These are phyloP conservation scores for Gliomastix tumulicola DNA, from an alignment of 2,329 filamentous ascomycete species.

Conservation along the genomic window DNA sequence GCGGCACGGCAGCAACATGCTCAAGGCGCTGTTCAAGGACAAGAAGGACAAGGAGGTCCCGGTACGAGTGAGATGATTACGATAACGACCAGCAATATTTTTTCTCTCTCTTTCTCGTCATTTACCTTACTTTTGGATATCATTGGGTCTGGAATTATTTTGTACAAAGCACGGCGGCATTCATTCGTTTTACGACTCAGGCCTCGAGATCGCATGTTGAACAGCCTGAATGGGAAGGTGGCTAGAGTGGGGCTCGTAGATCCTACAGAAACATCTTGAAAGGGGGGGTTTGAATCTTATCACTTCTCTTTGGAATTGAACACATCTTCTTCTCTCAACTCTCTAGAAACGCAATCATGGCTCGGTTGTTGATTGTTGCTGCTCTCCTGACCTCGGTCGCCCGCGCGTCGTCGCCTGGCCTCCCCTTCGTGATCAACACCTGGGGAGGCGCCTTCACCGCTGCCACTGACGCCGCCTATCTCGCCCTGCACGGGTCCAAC, in stretches of 20 bases:
- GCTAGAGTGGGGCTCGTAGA: too few species aligned
- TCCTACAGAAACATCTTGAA: too few species aligned
- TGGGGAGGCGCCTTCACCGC: constrained; percentile 45
- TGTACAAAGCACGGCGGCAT: too few species aligned
- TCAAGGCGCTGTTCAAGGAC: constrained; percentile 51
- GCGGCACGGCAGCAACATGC: constrained; percentile 41
- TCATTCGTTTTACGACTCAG: too few species aligned
- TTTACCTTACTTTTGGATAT: too few species aligned
- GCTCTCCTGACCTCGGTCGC: constrained; percentile 3
- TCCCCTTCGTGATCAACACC: constrained; percentile 47
- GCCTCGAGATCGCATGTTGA: too few species aligned
- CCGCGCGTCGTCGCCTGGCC: constrained; percentile 20
- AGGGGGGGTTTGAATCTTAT: too few species aligned
- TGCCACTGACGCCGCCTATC: constrained; percentile 44
- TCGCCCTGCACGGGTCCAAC: constrained; percentile 18
- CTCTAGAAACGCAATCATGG: background rate
- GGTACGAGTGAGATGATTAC: too few species aligned
- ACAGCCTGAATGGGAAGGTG: too few species aligned
- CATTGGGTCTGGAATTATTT: too few species aligned
- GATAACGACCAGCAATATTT: too few species aligned
- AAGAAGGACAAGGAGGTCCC: constrained; percentile 38
- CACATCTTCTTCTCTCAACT: background rate
- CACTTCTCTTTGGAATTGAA: background rate
- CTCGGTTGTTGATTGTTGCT: background rate
- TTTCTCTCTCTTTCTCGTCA: too few species aligned